Conservation (phyloP, 371 early-diverging fungal species). For the Mortierella polycephala region DNA sequence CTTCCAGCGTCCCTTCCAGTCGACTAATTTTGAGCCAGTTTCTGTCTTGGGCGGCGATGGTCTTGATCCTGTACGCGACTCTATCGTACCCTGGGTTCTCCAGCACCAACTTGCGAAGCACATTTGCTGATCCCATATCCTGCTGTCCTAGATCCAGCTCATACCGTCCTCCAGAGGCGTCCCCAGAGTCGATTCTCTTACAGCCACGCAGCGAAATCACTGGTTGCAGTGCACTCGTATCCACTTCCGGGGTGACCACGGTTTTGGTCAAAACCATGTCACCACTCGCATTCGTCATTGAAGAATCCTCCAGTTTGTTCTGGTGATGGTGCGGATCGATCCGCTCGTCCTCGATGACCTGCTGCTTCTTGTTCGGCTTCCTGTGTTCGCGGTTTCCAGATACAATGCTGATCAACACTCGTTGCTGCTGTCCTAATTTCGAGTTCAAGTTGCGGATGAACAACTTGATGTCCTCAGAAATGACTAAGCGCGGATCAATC, state of each 20-base stretch:
- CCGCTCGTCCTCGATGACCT: constrained; percentile 42
- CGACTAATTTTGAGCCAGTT: constrained; percentile 72
- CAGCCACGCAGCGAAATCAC: constrained; percentile 66
- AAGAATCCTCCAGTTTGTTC: constrained; percentile 37
- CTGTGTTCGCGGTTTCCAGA: constrained; percentile 60
- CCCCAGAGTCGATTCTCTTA: constrained; percentile 59
- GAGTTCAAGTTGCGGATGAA: constrained; percentile 80
- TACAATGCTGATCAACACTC: constrained; percentile 73
- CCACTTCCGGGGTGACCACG: constrained; percentile 11
- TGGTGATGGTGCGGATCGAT: constrained; percentile 52
- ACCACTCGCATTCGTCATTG: neutral
- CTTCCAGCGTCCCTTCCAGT: constrained; percentile 71
- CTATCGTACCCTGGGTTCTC: constrained; percentile 62
- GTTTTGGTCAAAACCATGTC: neutral
- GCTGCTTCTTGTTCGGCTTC: constrained; percentile 49
- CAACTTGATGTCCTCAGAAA: constrained; percentile 86
- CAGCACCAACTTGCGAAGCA: constrained; percentile 66
- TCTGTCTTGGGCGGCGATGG: constrained; percentile 60
- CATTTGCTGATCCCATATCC: constrained; percentile 63
- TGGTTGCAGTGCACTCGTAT: constrained; percentile 28
- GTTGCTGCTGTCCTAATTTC: constrained; percentile 68
- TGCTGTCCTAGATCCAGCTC: constrained; percentile 82
- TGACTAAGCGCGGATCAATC: constrained; percentile 68
- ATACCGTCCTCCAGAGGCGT: constrained; percentile 65
- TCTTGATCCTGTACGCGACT: constrained; percentile 67